Conservation (phyloP, 345 rosid species). For the Stellera chamaejasme region DNA sequence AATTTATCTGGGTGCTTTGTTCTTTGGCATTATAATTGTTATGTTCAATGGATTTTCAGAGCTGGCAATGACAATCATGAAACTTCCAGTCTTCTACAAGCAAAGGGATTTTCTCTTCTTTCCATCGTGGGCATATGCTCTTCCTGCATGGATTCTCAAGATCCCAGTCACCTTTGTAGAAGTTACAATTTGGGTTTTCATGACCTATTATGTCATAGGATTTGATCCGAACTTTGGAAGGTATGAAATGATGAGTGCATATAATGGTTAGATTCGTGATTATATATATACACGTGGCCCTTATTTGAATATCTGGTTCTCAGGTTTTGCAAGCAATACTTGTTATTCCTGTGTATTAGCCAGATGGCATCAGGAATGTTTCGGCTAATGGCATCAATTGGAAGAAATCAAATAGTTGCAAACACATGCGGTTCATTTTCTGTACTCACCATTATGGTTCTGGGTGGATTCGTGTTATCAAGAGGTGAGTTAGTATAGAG, state of each 20-base stretch:
- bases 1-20: constrained; percentile 58
- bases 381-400: constrained; percentile 43
- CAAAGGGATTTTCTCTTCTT: constrained; percentile 77
- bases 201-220: constrained; percentile 50
- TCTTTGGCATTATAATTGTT: constrained; percentile 36
- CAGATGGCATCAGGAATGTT: constrained; percentile 60
- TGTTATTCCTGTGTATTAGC: constrained; percentile 31
- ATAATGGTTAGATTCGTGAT: neutral
- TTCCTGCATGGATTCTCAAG: constrained; percentile 78
- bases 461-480: constrained; percentile 61
- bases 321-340: constrained; percentile 54
- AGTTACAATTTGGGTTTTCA: constrained; percentile 48
- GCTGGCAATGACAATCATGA: constrained; percentile 61
- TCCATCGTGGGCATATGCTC: constrained; percentile 86
- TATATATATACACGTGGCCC: constrained; percentile 2
- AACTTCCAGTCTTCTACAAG: constrained; percentile 88
- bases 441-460: constrained; percentile 28
- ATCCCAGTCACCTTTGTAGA: constrained; percentile 60
- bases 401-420: constrained; percentile 54
- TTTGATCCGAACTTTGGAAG: constrained; percentile 40
- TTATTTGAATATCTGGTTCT: constrained; percentile 8
- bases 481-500: constrained; percentile 23
- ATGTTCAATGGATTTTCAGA: constrained; percentile 84
- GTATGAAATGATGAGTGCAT: constrained; percentile 11
- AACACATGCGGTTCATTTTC: constrained; percentile 51